A percentile compares a stretch with the other conserved stretches of the same genome.
These are phyloP conservation scores for Wickerhamomyces chaumierensis DNA, from an alignment of 805 yeast species.

Conservation along the genomic window DNA sequence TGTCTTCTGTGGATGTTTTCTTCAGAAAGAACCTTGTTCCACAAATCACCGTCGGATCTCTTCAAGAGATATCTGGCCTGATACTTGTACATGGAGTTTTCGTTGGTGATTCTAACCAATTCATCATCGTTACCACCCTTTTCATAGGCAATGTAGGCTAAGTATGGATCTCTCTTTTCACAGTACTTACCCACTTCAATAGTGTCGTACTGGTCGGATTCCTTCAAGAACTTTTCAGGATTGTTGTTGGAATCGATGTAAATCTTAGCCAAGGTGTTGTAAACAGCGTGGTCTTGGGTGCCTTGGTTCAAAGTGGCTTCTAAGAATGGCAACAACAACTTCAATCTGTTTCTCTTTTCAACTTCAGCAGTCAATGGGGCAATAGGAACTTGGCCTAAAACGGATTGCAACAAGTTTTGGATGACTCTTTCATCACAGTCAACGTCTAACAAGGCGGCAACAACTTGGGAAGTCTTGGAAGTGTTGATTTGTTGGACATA, in stretches of 20 bases:
- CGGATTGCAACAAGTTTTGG: constrained; percentile 69
- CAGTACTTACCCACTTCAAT: constrained; percentile 94
- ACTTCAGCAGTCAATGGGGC: constrained; percentile 85
- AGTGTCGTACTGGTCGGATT: constrained; percentile 85
- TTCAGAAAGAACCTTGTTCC: constrained; percentile 66
- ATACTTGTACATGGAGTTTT: constrained; percentile 95
- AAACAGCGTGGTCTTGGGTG: constrained; percentile 81
- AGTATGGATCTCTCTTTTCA: constrained; percentile 97
- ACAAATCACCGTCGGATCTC: constrained; percentile 76
- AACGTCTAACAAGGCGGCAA: constrained; percentile 92
- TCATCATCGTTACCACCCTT: constrained; percentile 91
- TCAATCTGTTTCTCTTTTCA: constrained; percentile 91
- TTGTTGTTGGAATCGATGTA: constrained; percentile 96
- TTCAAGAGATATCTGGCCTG: constrained; percentile 92
- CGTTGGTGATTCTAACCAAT: constrained; percentile 84
- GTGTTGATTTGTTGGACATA: constrained; percentile 98
- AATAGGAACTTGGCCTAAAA: constrained; percentile 89
- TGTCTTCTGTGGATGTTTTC: constrained; percentile 85
- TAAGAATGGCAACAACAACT: constrained; percentile 82
- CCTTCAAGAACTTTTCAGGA: constrained; percentile 93
- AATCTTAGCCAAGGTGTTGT: constrained; percentile 91
- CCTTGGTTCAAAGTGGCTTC: constrained; percentile 83
- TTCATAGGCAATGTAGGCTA: constrained; percentile 95
- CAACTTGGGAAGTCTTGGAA: constrained; percentile 88
- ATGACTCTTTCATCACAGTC: constrained; percentile 92